Percentiles rank a stretch among this genome's conserved stretches.
Conservation (phyloP, 192 early-diverging fungal genomes). For the Mortierella claussenii region DNA sequence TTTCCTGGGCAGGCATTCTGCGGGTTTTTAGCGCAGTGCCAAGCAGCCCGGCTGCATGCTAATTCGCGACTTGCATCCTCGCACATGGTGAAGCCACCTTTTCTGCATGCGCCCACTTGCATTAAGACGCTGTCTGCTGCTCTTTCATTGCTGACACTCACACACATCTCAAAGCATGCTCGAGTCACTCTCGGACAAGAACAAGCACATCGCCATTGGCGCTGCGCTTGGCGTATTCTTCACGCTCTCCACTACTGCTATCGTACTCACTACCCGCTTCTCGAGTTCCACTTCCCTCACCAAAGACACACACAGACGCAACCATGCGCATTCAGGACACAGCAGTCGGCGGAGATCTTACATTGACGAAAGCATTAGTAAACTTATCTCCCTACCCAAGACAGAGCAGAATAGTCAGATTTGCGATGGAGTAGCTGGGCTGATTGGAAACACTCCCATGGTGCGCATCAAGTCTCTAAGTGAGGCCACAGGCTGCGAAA, state of each 20-base stretch:
- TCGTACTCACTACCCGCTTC: slow-evolving; percentile 28
- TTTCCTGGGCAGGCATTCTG: no score
- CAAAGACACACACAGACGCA: background rate
- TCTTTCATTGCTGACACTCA: background rate
- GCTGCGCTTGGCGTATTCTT: slow-evolving; percentile 49
- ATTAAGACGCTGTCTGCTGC: background rate
- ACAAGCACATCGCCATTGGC: slow-evolving; percentile 50
- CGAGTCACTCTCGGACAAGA: slow-evolving; percentile 45
- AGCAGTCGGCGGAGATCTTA: slow-evolving; percentile 27
- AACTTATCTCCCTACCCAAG: slow-evolving; percentile 20
- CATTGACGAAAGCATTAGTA: slow-evolving; percentile 22
- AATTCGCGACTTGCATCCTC: no score
- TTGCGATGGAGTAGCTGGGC: slow-evolving; percentile 76
- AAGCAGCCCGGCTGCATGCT: no score
- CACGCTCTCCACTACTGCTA: slow-evolving; percentile 51
- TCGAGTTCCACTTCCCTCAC: background rate
- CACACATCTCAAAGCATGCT: slow-evolving; percentile 18
- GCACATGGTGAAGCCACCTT: no score
- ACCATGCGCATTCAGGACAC: background rate
- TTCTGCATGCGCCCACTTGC: no score
- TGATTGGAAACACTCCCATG: slow-evolving; percentile 94
- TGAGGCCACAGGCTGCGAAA: slow-evolving; percentile 90
- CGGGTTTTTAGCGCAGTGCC: no score
- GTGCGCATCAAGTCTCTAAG: slow-evolving; percentile 87
- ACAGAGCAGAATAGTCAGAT: slow-evolving; percentile 6